These are phyloP conservation scores for Trichophyton benhamiae DNA, from an alignment of 2,329 filamentous ascomycete species.

Conservation along the genomic window DNA sequence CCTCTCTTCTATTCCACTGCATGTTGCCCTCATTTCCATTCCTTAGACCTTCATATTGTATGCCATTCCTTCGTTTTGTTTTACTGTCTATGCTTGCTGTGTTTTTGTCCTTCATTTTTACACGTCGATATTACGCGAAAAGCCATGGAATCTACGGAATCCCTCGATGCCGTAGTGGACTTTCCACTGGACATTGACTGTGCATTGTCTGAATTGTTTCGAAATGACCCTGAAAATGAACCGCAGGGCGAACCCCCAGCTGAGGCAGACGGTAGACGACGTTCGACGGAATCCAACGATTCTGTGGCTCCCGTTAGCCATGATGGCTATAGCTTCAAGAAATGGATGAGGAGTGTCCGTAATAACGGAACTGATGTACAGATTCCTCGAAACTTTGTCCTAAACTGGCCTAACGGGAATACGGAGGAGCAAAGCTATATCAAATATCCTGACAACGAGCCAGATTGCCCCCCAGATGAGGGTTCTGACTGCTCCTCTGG, in stretches of 20 bases:
- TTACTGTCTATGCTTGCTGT: background rate
- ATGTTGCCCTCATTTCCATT: background rate
- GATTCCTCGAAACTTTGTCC: constrained; percentile 19
- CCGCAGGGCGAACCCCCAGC: background rate
- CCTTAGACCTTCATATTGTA: constrained; percentile 2
- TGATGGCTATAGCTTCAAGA: constrained; percentile 21
- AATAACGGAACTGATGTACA: constrained; percentile 14
- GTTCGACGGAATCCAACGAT: background rate
- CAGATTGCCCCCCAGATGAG: constrained; percentile 37
- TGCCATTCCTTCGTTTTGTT: constrained; percentile 1
- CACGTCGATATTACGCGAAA: background rate
- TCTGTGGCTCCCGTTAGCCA: background rate
- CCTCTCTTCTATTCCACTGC: background rate
- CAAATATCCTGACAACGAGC: constrained; percentile 11
- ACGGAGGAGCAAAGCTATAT: constrained; percentile 12
- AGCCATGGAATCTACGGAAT: background rate
- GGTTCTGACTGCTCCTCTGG: constrained; percentile 65
- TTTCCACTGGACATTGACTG: constrained; percentile 2
- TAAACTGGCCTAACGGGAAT: constrained; percentile 26
- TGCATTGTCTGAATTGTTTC: background rate
- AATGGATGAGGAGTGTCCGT: constrained; percentile 30
- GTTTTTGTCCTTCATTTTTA: background rate
- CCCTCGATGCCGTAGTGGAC: background rate
- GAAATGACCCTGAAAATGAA: constrained; percentile 5
- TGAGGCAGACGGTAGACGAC: background rate